Conservation (phyloP, 805 yeast genomes). For the Yamadazyma kitorensis region DNA sequence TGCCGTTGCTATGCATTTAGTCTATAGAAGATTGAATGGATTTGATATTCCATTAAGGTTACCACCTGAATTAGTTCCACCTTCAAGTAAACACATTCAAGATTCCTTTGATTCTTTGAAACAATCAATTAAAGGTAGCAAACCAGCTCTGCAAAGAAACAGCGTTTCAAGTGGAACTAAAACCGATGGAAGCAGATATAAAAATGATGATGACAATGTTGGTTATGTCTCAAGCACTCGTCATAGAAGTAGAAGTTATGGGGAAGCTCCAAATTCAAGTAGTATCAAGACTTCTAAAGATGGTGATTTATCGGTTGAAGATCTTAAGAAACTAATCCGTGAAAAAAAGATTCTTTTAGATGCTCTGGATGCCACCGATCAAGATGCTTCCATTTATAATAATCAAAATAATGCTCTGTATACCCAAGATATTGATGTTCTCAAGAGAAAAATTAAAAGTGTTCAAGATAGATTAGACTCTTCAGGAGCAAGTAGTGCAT, state of each 20-base stretch:
- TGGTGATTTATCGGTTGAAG: slow-evolving; percentile 45
- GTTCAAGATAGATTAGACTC: slow-evolving; percentile 39
- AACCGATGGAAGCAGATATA: slow-evolving; percentile 41
- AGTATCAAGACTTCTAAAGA: slow-evolving; percentile 21
- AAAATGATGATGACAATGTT: slow-evolving; percentile 69
- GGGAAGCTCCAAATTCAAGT: slow-evolving; percentile 12
- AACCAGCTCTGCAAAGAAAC: slow-evolving; percentile 17
- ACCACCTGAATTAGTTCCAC: slow-evolving; percentile 90
- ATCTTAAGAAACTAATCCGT: slow-evolving; percentile 60
- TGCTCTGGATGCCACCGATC: slow-evolving; percentile 69
- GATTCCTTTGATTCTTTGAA: slow-evolving; percentile 72
- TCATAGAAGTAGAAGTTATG: slow-evolving; percentile 40
- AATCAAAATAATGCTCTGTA: slow-evolving; percentile 40
- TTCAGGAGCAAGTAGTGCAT: slow-evolving; percentile 24
- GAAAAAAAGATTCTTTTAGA: slow-evolving; percentile 71
- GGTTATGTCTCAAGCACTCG: slow-evolving; percentile 70
- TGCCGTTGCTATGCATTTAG: slow-evolving; percentile 95
- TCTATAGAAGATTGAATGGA: slow-evolving; percentile 87
- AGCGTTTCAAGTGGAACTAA: slow-evolving; percentile 19
- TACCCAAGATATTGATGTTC: slow-evolving; percentile 55
- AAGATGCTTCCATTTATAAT: slow-evolving; percentile 29
- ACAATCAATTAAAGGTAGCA: slow-evolving; percentile 50
- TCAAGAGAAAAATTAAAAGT: slow-evolving; percentile 59
- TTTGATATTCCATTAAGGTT: slow-evolving; percentile 75
- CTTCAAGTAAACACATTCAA: slow-evolving; percentile 71